Conservation (phyloP, 2,329 filamentous ascomycete genomes). For the Alternaria metachromatica region DNA sequence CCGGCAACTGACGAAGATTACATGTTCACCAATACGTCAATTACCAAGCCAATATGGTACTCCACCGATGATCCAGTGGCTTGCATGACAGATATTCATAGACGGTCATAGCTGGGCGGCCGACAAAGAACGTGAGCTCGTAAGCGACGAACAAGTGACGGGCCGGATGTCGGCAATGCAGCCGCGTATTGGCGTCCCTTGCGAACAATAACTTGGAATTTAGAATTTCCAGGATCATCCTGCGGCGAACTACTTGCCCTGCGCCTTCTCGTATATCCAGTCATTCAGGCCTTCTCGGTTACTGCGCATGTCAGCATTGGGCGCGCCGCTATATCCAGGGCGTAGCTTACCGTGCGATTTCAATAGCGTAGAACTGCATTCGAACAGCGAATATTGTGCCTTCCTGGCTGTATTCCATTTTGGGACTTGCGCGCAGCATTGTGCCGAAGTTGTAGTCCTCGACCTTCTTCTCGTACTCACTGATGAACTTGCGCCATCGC, state of each 20-base stretch:
- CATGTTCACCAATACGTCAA: background rate
- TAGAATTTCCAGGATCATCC: background rate
- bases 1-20: background rate
- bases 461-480: slow-evolving; percentile 90
- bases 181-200: background rate
- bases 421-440: slow-evolving; percentile 80
- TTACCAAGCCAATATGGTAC: background rate
- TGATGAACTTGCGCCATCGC: slow-evolving; percentile 93
- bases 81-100: background rate
- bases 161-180: slow-evolving; percentile 9
- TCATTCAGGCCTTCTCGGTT: slow-evolving; percentile 92
- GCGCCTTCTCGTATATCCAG: slow-evolving; percentile 90
- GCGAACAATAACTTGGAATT: background rate
- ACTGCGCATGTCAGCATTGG: slow-evolving; percentile 50
- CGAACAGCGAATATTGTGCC: slow-evolving; percentile 88
- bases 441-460: slow-evolving; percentile 98
- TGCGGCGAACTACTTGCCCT: slow-evolving; percentile 48
- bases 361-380: slow-evolving; percentile 85
- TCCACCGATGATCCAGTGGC: background rate
- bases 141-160: slow-evolving; percentile 5
- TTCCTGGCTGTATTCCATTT: slow-evolving; percentile 83
- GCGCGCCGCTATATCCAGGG: background rate
- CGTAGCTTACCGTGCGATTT: slow-evolving; percentile 68
- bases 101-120: background rate
- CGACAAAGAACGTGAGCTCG: slow-evolving; percentile 8